Evolutionary conservation across 2,329 filamentous ascomycete species (phyloP).

Genomic region (Mycosphaerella sp.): DNA sequence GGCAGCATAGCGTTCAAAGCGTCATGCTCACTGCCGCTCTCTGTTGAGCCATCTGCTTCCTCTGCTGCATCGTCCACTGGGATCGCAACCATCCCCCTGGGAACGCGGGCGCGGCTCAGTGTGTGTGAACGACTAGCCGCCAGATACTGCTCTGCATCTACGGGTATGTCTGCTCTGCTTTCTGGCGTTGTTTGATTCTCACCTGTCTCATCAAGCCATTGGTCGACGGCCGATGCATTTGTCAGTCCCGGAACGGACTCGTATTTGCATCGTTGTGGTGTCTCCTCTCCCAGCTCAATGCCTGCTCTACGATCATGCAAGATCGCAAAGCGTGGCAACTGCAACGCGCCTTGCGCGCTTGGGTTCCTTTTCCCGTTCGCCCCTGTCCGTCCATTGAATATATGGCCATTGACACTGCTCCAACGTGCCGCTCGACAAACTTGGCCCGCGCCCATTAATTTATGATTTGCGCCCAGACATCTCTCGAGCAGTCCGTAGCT

Average conservation of each 20-base stretch:
- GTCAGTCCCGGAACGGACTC: constrained; percentile 13
- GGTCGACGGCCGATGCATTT: constrained; percentile 16
- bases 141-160: constrained; percentile 21
- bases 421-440: constrained; percentile 21
- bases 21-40: constrained; percentile 7
- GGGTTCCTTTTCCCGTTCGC: not conserved
- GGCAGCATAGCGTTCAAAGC: constrained; percentile 1
- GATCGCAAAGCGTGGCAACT: constrained; percentile 8
- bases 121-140: constrained; percentile 12
- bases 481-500: constrained; percentile 19
- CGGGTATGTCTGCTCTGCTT: constrained; percentile 16
- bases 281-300: not conserved
- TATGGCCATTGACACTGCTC: constrained; percentile 8
- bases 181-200: constrained; percentile 17
- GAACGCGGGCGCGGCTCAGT: constrained; percentile 14
- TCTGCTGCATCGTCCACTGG: not conserved
- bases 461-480: constrained; percentile 9
- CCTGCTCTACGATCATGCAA: constrained; percentile 8
- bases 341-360: constrained; percentile 4
- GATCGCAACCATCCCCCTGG: constrained; percentile 14
- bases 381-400: constrained; percentile 26
- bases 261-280: constrained; percentile 3
- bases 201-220: constrained; percentile 26
- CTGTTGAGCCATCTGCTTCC: constrained; percentile 6
- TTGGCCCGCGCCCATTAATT: constrained; percentile 9